Evolutionary conservation across 352 stramenopile species (phyloP).

Genomic region (Pythium dissotocum): DNA sequence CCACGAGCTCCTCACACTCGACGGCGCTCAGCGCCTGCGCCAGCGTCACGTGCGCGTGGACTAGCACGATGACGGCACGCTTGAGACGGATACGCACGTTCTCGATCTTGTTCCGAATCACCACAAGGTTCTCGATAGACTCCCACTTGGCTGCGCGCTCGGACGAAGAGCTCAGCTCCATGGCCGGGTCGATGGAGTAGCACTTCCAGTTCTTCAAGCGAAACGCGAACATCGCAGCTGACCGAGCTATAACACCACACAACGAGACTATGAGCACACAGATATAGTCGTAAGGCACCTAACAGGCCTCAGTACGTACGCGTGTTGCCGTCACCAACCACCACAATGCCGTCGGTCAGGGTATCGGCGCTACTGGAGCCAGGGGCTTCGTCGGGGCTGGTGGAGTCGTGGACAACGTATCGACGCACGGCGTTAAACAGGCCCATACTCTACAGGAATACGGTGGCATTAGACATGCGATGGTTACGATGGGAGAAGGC

Average conservation of each 20-base stretch:
- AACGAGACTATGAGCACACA: not conserved
- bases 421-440: conserved; percentile 80
- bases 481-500: not conserved
- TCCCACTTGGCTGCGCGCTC: conserved; percentile 53
- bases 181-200: conserved; percentile 78
- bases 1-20: conserved; percentile 56
- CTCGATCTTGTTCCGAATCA: conserved; percentile 84
- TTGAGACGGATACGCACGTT: conserved; percentile 68
- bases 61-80: conserved; percentile 63
- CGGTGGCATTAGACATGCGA: too few relatives aligned
- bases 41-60: conserved; percentile 82
- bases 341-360: conserved; percentile 65
- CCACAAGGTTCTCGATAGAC: conserved; percentile 62
- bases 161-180: conserved; percentile 39
- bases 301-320: conserved; percentile 36
- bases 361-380: not conserved
- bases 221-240: conserved; percentile 78
- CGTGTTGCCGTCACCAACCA: conserved; percentile 79
- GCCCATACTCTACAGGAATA: conserved; percentile 63
- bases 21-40: conserved; percentile 67
- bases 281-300: not conserved
- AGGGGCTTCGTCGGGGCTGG: not conserved
- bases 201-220: conserved; percentile 72
- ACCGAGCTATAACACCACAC: conserved; percentile 43
- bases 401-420: conserved; percentile 46